phyloP scores from a whole-genome alignment of 2,329 filamentous ascomycete genomes.

The Pseudocercospora vitis region DNA sequence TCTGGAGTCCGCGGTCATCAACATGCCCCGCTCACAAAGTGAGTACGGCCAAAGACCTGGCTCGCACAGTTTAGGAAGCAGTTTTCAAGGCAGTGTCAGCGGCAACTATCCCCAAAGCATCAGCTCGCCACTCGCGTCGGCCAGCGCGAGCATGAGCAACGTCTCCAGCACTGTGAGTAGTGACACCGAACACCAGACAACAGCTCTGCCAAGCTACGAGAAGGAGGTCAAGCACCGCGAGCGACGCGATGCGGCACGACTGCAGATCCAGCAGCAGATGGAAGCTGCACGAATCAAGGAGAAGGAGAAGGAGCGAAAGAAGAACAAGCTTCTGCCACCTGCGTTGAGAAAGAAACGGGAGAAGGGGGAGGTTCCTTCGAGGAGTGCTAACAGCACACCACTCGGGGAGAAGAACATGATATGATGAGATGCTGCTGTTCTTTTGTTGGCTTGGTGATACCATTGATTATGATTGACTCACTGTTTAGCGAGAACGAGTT shows the following conservation, averaged over 20 bases:
- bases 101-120: conserved; percentile 22
- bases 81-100: conserved; percentile 25
- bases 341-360: conserved; percentile 39
- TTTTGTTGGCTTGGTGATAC: background rate
- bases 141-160: conserved; percentile 33
- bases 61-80: conserved; percentile 27
- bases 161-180: conserved; percentile 36
- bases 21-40: conserved; percentile 19
- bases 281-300: conserved; percentile 37
- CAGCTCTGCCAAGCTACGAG: conserved; percentile 39
- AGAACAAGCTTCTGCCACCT: conserved; percentile 42
- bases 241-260: conserved; percentile 30
- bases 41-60: conserved; percentile 27
- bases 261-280: conserved; percentile 37
- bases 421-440: too few relatives aligned
- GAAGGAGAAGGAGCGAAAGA: conserved; percentile 40
- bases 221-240: conserved; percentile 37
- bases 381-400: conserved; percentile 20
- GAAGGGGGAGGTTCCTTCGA: conserved; percentile 35
- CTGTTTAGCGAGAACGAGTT: conserved; percentile 1
- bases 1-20: conserved; percentile 11
- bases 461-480: background rate
- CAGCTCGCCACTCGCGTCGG: conserved; percentile 23
- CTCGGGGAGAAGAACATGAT: conserved; percentile 12
- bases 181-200: conserved; percentile 37